Evolutionary conservation across 2,329 filamentous ascomycete species (phyloP).

Genomic region (Talaromyces sp.): DNA sequence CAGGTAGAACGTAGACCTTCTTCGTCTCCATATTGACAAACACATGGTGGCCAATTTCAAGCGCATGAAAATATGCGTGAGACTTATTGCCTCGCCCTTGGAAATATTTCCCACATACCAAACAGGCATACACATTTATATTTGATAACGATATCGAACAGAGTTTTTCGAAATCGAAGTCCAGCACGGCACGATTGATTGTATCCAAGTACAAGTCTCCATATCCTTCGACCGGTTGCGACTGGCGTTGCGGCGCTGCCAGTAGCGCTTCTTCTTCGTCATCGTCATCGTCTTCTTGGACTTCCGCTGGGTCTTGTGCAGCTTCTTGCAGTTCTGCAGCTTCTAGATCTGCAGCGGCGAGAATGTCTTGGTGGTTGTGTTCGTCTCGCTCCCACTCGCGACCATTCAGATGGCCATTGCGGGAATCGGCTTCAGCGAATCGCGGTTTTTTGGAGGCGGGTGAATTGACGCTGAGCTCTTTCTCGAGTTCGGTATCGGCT

Average conservation of each 20-base stretch:
- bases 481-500: constrained; percentile 43
- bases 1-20: constrained; percentile 61
- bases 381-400: constrained; percentile 36
- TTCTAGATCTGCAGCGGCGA: constrained; percentile 68
- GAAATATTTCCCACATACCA: constrained; percentile 97
- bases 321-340: constrained; percentile 45
- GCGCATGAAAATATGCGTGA: constrained; percentile 93
- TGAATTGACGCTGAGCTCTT: constrained; percentile 33
- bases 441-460: constrained; percentile 45
- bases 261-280: constrained; percentile 34
- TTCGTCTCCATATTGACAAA: constrained; percentile 86
- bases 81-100: constrained; percentile 91
- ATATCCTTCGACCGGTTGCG: constrained; percentile 80
- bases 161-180: constrained; percentile 98
- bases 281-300: constrained; percentile 29
- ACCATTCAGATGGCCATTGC: constrained; percentile 28
- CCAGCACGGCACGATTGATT: constrained; percentile 84
- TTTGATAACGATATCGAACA: constrained; percentile 95
- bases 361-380: constrained; percentile 33
- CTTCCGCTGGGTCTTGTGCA: constrained; percentile 26
- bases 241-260: constrained; percentile 57
- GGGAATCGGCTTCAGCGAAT: constrained; percentile 35
- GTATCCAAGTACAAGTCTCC: constrained; percentile 96
- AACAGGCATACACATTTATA: constrained; percentile 97
- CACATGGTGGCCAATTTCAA: constrained; percentile 93